phyloP scores from a whole-genome alignment of 1,284 basidiomycete species.

The Sanghuangporus weigelae region DNA sequence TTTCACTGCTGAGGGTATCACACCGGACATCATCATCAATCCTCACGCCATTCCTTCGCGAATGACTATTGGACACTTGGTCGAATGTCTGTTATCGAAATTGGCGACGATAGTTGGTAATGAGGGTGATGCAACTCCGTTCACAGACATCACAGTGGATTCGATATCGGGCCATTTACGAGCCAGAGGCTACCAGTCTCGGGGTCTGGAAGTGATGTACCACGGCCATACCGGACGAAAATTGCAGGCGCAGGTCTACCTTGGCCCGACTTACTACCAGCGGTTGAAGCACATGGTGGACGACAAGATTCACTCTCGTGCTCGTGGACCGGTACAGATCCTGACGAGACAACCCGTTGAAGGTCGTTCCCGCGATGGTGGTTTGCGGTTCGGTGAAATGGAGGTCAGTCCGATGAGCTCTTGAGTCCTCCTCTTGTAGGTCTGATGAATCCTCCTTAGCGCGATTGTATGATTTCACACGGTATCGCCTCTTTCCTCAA shows the following conservation, averaged over 20 bases:
- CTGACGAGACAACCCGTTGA: conserved; percentile 98
- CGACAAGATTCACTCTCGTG: conserved; percentile 99
- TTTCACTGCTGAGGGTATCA: conserved; percentile 94
- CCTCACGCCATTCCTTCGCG: conserved; percentile 99
- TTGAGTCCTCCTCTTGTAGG: not conserved
- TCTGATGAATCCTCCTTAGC: conserved; percentile 27
- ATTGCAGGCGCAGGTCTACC: conserved; percentile 95
- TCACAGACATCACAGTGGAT: conserved; percentile 97
- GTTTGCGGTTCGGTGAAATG: conserved; percentile 99
- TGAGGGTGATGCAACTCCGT: conserved; percentile 98
- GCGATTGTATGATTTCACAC: conserved; percentile 99
- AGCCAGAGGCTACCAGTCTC: conserved; percentile 88
- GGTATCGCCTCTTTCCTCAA: conserved; percentile 98
- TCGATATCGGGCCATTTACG: conserved; percentile 82
- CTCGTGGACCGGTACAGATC: conserved; percentile 96
- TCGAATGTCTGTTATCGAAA: conserved; percentile 96
- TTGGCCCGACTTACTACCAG: conserved; percentile 99
- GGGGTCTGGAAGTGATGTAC: conserved; percentile 97
- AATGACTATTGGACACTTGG: conserved; percentile 99
- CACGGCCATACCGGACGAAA: conserved; percentile 98
- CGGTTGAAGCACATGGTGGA: conserved; percentile 99
- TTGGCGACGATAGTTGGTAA: conserved; percentile 94
- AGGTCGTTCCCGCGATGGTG: conserved; percentile 97
- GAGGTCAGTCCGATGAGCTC: conserved; percentile 42
- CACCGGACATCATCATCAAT: conserved; percentile 97